These are phyloP conservation scores for Pichia sp. DNA, from an alignment of 1,139 yeast species.

Conservation along the genomic window DNA sequence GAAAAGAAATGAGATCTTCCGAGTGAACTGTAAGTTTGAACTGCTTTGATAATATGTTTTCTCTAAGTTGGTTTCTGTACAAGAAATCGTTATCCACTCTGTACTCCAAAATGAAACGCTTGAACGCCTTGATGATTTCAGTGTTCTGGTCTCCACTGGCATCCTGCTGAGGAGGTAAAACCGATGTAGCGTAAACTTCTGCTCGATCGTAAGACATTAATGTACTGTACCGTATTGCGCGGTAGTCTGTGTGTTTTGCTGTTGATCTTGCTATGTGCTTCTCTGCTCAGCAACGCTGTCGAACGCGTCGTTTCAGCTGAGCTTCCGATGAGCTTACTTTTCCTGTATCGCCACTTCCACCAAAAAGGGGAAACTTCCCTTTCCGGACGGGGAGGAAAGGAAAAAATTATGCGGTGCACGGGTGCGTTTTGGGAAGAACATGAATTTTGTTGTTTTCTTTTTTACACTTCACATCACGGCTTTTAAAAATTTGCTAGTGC, in stretches of 20 bases:
- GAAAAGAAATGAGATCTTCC: slow-evolving; percentile 80
- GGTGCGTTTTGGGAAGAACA: too few relatives aligned
- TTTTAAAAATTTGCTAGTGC: too few relatives aligned
- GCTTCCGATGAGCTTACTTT: too few relatives aligned
- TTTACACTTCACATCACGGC: too few relatives aligned
- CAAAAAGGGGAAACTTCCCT: too few relatives aligned
- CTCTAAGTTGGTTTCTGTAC: slow-evolving; percentile 89
- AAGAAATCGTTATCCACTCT: slow-evolving; percentile 76
- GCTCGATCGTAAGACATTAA: slow-evolving; percentile 70
- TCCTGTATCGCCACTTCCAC: too few relatives aligned
- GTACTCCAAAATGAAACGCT: slow-evolving; percentile 77
- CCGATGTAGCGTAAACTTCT: slow-evolving; percentile 76
- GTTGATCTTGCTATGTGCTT: background rate
- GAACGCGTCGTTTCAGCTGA: too few relatives aligned
- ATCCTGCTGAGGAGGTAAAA: slow-evolving; percentile 67
- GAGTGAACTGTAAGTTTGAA: slow-evolving; percentile 70
- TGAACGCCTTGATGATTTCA: slow-evolving; percentile 75
- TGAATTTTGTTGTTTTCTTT: too few relatives aligned
- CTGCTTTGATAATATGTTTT: slow-evolving; percentile 71
- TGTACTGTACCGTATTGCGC: background rate
- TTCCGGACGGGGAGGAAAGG: too few relatives aligned
- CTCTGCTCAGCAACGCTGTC: too few relatives aligned
- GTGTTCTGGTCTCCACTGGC: slow-evolving; percentile 60
- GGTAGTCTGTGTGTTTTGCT: background rate
- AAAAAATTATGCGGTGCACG: too few relatives aligned